Evolutionary conservation across 2,329 filamentous ascomycete species (phyloP), one percentile per base, ranked within the genome.

Genomic region (Endothia cerciana): DNA sequence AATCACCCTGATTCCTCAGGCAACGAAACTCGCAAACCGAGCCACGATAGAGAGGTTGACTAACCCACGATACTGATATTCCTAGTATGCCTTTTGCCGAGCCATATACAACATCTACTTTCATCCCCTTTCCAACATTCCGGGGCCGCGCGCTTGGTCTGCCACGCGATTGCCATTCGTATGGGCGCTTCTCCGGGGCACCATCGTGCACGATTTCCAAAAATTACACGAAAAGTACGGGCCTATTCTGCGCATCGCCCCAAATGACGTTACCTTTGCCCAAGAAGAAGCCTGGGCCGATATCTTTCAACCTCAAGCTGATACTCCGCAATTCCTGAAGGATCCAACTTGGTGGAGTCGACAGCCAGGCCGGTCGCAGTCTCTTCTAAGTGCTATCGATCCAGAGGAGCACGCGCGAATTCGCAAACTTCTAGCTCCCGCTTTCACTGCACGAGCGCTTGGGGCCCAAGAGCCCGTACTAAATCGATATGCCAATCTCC

Each of bases 391-490:
- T 56, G 73, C 72, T 7, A 74, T 75, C n/a, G 59, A 74, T 6
- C 69, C 71, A 0, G 68, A 71, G 2, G 36, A 62, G 1, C 73
- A 76, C 57, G 62, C 68, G 0, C 69, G 63, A 1, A 73, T 74
- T 11, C 70, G 73, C 1, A 71, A 68, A n/a, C 2, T 64, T 19
- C 61, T 77, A 1, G 65, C 71, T 0, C 72, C 72, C 0, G 73
- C 62, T 0, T 75, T 77, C 62, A 69, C 68, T 15, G 6, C 64
- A 55, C 62, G 70, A n/a, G 66, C 75, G 33, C 57, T 78, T 62
- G 72, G 62, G 36, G 67, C 68, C 2, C 74, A 77, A 41, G 74
- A 77, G 51, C 67, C 70, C 0, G 71, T 73, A n/a, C 38, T 78
- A 6, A 59, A 69, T 6, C 60, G 41, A 8, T 74, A 77, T 47